Percentiles rank a stretch among this genome's conserved stretches.
Conservation (phyloP, 2,329 filamentous ascomycete species). For the Cladobotryum mycophilum region DNA sequence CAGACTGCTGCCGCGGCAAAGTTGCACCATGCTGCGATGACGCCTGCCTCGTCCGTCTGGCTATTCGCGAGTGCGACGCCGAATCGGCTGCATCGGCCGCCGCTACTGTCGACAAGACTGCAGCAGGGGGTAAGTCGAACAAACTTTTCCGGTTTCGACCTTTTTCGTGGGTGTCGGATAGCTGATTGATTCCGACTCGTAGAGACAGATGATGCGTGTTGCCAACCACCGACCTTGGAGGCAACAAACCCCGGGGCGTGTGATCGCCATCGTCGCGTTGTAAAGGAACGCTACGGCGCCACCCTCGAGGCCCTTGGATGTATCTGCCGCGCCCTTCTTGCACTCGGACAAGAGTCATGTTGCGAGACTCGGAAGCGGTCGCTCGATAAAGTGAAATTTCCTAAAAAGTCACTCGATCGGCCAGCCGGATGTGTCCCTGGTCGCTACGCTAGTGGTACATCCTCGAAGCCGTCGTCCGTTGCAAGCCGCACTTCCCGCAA, state of each 20-base stretch:
- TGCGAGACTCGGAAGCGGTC: slow-evolving; percentile 29
- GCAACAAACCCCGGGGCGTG: slow-evolving; percentile 23
- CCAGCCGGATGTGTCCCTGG: slow-evolving; percentile 19
- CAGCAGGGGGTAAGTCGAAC: too few species aligned
- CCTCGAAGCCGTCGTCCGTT: slow-evolving; percentile 10
- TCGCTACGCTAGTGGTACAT: slow-evolving; percentile 17
- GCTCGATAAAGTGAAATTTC: slow-evolving; percentile 20
- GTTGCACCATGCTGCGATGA: too few species aligned
- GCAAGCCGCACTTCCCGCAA: slow-evolving; percentile 8
- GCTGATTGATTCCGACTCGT: too few species aligned
- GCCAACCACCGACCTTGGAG: too few species aligned
- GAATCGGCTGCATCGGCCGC: too few species aligned
- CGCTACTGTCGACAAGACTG: too few species aligned
- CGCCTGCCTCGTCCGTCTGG: too few species aligned
- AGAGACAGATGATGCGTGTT: too few species aligned
- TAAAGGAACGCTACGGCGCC: slow-evolving; percentile 34
- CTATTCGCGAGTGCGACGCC: too few species aligned
- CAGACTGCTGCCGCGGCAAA: too few species aligned
- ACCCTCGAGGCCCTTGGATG: slow-evolving; percentile 45
- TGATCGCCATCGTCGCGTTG: slow-evolving; percentile 27
- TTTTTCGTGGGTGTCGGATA: too few species aligned
- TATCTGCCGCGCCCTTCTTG: slow-evolving; percentile 46
- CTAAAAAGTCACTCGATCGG: slow-evolving; percentile 15
- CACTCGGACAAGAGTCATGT: slow-evolving; percentile 46
- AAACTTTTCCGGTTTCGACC: too few species aligned